Conservation (phyloP, 495 filamentous ascomycete species). For the Neurospora pannonica region DNA sequence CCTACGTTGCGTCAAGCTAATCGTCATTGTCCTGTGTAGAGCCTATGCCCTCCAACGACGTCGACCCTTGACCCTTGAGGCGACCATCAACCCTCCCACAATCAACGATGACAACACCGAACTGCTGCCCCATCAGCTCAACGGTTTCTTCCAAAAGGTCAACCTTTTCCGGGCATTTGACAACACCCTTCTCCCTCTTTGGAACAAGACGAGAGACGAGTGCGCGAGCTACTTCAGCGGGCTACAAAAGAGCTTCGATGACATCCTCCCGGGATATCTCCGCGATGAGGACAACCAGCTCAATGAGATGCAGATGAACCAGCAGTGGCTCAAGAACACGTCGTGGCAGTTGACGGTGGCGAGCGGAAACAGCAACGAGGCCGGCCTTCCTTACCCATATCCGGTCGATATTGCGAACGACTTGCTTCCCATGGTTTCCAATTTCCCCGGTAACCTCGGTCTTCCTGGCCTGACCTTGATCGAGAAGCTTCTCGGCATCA, state of each 20-base stretch:
- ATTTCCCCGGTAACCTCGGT: conserved; percentile 61
- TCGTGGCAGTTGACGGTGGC: conserved; percentile 61
- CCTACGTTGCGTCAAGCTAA: conserved; percentile 8
- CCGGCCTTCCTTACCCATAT: conserved; percentile 56
- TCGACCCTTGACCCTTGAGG: conserved; percentile 49
- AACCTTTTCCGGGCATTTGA: conserved; percentile 65
- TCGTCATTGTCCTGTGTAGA: conserved; percentile 14
- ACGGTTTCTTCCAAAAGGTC: conserved; percentile 56
- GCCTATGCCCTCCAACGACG: conserved; percentile 71
- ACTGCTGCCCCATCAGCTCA: conserved; percentile 38
- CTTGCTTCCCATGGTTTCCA: conserved; percentile 53
- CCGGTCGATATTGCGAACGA: conserved; percentile 64
- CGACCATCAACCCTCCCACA: conserved; percentile 54
- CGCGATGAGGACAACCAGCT: conserved; percentile 58
- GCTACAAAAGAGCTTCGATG: conserved; percentile 57
- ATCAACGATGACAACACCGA: conserved; percentile 56
- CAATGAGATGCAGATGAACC: conserved; percentile 59
- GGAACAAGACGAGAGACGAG: conserved; percentile 59
- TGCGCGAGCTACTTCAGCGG: conserved; percentile 49
- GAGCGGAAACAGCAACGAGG: conserved; percentile 37
- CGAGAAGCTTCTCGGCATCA: conserved; percentile 69
- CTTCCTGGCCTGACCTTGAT: conserved; percentile 54
- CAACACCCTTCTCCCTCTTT: conserved; percentile 55
- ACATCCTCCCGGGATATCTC: conserved; percentile 53
- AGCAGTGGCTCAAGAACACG: conserved; percentile 78